phyloP scores from a whole-genome alignment of 352 stramenopile genomes.

The Globisporangium carolinianum region DNA sequence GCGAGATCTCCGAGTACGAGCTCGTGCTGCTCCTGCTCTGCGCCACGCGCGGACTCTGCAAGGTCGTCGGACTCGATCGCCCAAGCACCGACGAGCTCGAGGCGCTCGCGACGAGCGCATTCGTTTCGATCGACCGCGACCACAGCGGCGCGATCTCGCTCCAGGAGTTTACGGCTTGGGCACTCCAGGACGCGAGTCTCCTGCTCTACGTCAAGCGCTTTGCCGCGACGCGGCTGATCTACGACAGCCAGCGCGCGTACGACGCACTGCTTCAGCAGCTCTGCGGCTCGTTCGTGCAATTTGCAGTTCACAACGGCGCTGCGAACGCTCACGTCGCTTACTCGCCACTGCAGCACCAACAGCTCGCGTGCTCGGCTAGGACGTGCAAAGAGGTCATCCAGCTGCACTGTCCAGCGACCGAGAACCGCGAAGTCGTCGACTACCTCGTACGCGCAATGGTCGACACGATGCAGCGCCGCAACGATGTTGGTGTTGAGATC shows the following conservation, averaged over 20 bases:
- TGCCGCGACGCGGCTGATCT: conserved; percentile 52
- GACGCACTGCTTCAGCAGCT: conserved; percentile 51
- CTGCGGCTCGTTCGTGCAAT: conserved; percentile 41
- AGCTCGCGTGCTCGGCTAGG: conserved; percentile 31
- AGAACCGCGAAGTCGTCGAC: conserved; percentile 24
- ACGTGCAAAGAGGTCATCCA: conserved; percentile 40
- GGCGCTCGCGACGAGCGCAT: conserved; percentile 35
- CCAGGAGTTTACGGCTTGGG: conserved; percentile 51
- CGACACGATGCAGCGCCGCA: conserved; percentile 12
- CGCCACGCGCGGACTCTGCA: conserved; percentile 63
- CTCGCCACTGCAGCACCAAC: conserved; percentile 8
- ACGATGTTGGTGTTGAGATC: neutral
- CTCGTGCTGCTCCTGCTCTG: conserved; percentile 70
- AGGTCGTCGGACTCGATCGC: conserved; percentile 49
- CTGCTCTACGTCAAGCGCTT: conserved; percentile 57
- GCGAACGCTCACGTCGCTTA: no score
- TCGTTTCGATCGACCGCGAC: conserved; percentile 50
- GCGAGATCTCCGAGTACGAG: conserved; percentile 57
- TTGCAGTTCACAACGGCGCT: conserved; percentile 9
- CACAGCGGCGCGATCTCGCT: conserved; percentile 53
- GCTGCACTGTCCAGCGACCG: conserved; percentile 22
- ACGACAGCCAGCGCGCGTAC: conserved; percentile 60
- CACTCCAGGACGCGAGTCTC: conserved; percentile 36
- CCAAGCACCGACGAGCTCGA: conserved; percentile 48
- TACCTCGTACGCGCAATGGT: conserved; percentile 52